Base-by-base conservation (phyloP, 352 stramenopile species). In the Pythium plurisporium region DNA sequence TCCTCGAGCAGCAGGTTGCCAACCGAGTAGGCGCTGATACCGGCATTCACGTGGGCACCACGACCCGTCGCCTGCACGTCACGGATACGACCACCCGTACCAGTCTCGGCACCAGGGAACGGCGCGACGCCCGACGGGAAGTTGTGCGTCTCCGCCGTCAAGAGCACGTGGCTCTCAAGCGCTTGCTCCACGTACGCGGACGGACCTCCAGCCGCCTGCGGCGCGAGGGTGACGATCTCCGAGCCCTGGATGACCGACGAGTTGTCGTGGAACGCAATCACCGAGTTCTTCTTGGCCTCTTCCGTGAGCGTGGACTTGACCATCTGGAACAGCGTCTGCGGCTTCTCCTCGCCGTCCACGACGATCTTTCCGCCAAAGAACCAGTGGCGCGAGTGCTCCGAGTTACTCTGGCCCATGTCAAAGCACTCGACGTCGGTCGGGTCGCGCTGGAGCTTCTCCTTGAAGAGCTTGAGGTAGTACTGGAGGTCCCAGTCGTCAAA, bases 221-320 rank as follows among this genome's bases (percentile, higher is more conserved):
- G 89, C 20, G 69, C 74, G 17, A 99, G 70, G 15, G 88, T 92
- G 27, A 89, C 62, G 51, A 97, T 96, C 27, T 87, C 79, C 42
- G 95, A 96, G 31, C 97, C 97, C 26, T 85, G 71, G 66, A 99
- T 99, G 26, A 97, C 92, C 0, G 91, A 98, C 33, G 95, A 99
- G 79, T 99, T 99, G 73, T 99, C 97, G 72, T 99, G 93, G 77
- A 99, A 99, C 6, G 96, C 97, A 76, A 99, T 99, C 36, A 99
- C 82, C 31, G 83, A 98, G 80, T 99, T 99, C 66, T 96, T 72
- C 56, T 89, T 89, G 36, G 82, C 64, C 22, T 68, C 86, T 38
- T 95, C 89, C 23, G 94, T 95, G 8, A 99, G 74, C 40, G 97
- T 99, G 20, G 80, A 86, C 77, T 99, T 99, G 71, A 99, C 97